These are phyloP conservation scores for Vicia sativa DNA, from an alignment of 306 rosid species.

Conservation along the genomic window DNA sequence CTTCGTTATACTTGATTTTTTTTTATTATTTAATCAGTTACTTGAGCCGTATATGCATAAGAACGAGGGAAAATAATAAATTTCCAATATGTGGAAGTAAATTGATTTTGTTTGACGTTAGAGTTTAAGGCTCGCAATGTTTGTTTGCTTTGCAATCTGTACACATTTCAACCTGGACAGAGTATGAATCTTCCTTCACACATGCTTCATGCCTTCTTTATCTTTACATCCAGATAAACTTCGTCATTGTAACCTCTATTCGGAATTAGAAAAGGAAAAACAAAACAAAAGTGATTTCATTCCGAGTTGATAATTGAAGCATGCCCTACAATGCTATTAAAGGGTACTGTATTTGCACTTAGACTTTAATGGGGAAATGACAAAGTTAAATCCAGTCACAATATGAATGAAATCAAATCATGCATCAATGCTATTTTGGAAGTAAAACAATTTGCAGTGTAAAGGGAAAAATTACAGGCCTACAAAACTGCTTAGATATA, in stretches of 20 bases:
- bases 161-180: neutral
- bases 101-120: neutral
- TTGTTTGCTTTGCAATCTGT: neutral
- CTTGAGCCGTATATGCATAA: neutral
- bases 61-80: neutral
- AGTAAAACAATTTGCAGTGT: slow-evolving; percentile 22
- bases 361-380: neutral
- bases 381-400: slow-evolving; percentile 1
- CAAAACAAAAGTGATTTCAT: slow-evolving; percentile 10
- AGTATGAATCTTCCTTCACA: neutral
- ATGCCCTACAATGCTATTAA: slow-evolving; percentile 18
- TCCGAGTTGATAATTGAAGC: slow-evolving; percentile 6
- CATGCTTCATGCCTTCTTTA: neutral
- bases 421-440: slow-evolving; percentile 15
- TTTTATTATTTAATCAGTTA: too few species aligned
- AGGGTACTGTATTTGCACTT: neutral
- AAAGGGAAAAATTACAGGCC: slow-evolving; percentile 30
- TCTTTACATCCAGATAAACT: neutral
- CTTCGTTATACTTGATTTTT: neutral
- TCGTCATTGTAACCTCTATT: neutral
- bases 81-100: neutral
- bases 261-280: neutral
- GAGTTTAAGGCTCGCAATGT: neutral
- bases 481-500: slow-evolving; percentile 22
- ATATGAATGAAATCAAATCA: slow-evolving; percentile 16